Evolutionary conservation across 257 asterid species (phyloP).

Genomic region (Sherardia arvensis): DNA sequence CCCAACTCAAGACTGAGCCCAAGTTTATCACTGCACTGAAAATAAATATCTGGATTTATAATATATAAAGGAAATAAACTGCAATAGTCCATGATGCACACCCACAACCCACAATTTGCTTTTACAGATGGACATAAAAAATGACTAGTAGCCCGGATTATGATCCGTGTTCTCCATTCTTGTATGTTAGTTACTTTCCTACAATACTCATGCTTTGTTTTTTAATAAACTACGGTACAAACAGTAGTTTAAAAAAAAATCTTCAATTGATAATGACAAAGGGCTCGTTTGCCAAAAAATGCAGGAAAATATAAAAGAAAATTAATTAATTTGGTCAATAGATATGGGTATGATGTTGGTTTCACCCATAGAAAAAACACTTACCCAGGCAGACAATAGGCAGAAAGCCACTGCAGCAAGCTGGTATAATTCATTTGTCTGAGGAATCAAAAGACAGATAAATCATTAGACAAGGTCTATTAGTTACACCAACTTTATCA

Average conservation of each 20-base stretch:
- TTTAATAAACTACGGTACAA: not conserved
- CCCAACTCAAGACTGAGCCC: conserved; percentile 96
- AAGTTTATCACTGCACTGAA: conserved; percentile 96
- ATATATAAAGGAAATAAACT: not conserved
- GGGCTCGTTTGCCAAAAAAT: not conserved
- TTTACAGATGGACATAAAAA: no score
- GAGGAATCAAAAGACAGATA: conserved; percentile 24
- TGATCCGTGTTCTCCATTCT: not conserved
- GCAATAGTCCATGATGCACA: not conserved
- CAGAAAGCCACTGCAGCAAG: conserved; percentile 95
- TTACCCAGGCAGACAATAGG: conserved; percentile 92
- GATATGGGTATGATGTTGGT: not conserved
- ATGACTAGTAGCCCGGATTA: no score
- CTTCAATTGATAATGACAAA: not conserved
- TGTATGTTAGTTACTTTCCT: not conserved
- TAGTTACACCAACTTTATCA: no score
- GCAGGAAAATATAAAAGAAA: not conserved
- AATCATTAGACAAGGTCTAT: conserved; percentile 14
- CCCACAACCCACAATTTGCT: not conserved
- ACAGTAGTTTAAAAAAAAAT: not conserved
- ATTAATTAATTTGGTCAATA: not conserved
- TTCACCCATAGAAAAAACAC: conserved; percentile 15
- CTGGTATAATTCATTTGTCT: conserved; percentile 94
- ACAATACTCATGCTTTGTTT: not conserved
- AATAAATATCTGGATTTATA: conserved; percentile 15